A percentile compares a stretch with the other conserved stretches of the same genome.
These are phyloP conservation scores for Coffea eugenioides DNA, from an alignment of 257 asterid species.

Conservation along the genomic window DNA sequence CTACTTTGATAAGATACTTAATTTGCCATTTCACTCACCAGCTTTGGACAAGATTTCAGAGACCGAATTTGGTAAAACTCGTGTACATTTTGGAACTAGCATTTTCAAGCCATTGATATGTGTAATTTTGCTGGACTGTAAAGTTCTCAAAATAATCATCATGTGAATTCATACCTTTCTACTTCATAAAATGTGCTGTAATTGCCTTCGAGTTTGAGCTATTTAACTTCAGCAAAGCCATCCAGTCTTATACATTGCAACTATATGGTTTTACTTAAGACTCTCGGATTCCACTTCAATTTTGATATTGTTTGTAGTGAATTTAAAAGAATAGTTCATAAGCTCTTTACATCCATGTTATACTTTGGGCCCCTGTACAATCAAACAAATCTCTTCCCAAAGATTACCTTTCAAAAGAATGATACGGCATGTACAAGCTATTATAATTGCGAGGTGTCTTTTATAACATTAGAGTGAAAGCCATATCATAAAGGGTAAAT, in stretches of 20 bases:
- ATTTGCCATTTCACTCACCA: no score
- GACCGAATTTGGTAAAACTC: no score
- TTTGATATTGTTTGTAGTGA: background rate
- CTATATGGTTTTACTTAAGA: background rate
- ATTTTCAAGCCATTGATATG: background rate
- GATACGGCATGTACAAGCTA: background rate
- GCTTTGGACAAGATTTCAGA: no score
- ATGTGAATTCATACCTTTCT: background rate
- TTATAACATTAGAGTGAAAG: background rate
- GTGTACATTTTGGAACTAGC: no score
- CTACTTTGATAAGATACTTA: no score
- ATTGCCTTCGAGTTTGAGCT: background rate
- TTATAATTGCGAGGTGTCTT: background rate
- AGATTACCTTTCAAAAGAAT: background rate
- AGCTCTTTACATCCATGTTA: background rate
- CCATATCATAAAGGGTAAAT: background rate
- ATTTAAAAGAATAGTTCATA: background rate
- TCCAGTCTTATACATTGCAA: background rate
- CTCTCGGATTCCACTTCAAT: no score
- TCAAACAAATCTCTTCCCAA: background rate
- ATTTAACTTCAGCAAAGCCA: no score
- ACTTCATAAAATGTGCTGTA: background rate
- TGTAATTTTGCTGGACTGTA: background rate
- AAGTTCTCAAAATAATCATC: background rate
- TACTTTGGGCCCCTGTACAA: background rate